phyloP scores from a whole-genome alignment of 2,329 filamentous ascomycete species.

The Cladosporium phlei region DNA sequence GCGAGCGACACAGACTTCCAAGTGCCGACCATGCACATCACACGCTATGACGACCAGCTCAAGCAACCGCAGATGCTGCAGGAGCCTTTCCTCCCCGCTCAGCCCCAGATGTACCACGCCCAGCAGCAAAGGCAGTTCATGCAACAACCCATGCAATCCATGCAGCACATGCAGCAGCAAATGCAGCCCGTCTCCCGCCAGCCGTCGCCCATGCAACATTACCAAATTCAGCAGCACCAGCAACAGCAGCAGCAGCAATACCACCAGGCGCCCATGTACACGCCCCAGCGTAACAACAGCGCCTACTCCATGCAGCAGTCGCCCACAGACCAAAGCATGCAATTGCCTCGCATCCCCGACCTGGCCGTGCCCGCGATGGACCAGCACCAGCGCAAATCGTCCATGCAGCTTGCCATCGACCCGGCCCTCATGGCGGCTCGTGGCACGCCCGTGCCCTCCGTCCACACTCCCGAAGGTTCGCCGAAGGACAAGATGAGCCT shows the following conservation, averaged over 20 bases:
- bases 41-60: conserved; percentile 25
- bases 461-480: conserved; percentile 29
- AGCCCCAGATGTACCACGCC: conserved; percentile 21
- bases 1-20: conserved; percentile 29
- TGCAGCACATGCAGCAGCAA: conserved; percentile 21
- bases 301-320: conserved; percentile 12
- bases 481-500: conserved; percentile 37
- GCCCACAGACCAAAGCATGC: conserved; percentile 21
- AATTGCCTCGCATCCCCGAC: conserved; percentile 27
- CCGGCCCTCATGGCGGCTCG: conserved; percentile 21
- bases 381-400: conserved; percentile 13
- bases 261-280: conserved; percentile 6
- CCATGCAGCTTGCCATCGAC: conserved; percentile 22
- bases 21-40: conserved; percentile 28
- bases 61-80: conserved; percentile 31
- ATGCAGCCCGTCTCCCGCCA: conserved; percentile 12
- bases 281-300: conserved; percentile 3
- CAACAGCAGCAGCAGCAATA: conserved; percentile 13
- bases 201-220: conserved; percentile 12
- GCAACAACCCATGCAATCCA: conserved; percentile 27
- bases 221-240: conserved; percentile 13
- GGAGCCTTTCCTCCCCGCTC: conserved; percentile 31
- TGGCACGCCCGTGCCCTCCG: conserved; percentile 24
- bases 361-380: conserved; percentile 16
- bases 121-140: conserved; percentile 18